phyloP scores from a whole-genome alignment of 2,329 filamentous ascomycete genomes.

The Colletotrichum ledebouriae region DNA sequence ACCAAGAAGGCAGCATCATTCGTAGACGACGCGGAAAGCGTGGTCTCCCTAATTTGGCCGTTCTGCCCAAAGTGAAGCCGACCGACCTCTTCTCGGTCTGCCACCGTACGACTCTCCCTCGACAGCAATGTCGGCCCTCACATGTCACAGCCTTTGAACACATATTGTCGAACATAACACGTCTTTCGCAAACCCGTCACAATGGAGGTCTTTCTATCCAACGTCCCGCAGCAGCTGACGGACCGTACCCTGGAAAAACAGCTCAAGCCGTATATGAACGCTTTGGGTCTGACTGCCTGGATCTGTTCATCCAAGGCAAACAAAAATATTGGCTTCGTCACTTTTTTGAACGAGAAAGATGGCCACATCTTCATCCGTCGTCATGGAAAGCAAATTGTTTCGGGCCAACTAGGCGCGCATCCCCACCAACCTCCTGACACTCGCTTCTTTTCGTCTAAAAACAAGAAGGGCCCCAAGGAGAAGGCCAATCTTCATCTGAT shows the following conservation, averaged over 20 bases:
- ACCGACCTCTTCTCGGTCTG: too few relatives aligned
- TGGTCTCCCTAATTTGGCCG: too few relatives aligned
- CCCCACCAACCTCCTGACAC: neutral
- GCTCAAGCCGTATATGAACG: constrained; percentile 56
- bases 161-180: too few relatives aligned
- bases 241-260: constrained; percentile 54
- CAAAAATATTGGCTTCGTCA: constrained; percentile 55
- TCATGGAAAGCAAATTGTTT: constrained; percentile 49
- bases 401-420: constrained; percentile 14
- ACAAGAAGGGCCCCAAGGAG: constrained; percentile 31
- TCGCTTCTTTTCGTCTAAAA: neutral
- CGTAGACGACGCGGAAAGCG: too few relatives aligned
- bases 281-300: constrained; percentile 58
- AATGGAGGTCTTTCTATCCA: constrained; percentile 63
- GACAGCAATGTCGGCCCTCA: too few relatives aligned
- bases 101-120: too few relatives aligned
- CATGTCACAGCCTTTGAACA: too few relatives aligned
- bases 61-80: too few relatives aligned
- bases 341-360: constrained; percentile 57
- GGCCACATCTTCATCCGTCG: constrained; percentile 57
- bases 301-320: constrained; percentile 57
- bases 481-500: constrained; percentile 51
- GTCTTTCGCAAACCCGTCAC: neutral
- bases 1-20: too few relatives aligned
- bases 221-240: constrained; percentile 58